A percentile compares a stretch with the other conserved stretches of the same genome.
These are phyloP conservation scores for Neurospora sp. DNA, from an alignment of 495 filamentous ascomycete genomes.

Conservation along the genomic window DNA sequence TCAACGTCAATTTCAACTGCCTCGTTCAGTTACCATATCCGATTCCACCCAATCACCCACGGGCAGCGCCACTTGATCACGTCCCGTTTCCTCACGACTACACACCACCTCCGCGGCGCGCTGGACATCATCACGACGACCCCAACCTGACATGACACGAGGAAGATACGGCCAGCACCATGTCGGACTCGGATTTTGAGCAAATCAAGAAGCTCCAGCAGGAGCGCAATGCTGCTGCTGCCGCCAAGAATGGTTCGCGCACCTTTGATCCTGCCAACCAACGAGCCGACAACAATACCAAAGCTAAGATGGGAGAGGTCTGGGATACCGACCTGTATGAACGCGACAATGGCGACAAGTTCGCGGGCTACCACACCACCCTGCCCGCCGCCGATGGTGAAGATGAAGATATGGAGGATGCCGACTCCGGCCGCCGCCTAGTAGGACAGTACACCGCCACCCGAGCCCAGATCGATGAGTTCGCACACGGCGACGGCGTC, in stretches of 20 bases:
- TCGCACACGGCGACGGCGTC: conserved; percentile 71
- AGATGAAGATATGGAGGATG: conserved; percentile 74
- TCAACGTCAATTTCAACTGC: neutral
- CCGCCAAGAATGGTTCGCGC: conserved; percentile 76
- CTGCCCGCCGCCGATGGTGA: conserved; percentile 77
- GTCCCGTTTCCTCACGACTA: neutral
- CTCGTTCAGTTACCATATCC: neutral
- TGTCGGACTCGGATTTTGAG: conserved; percentile 71
- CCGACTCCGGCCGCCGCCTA: conserved; percentile 61
- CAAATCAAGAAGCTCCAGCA: conserved; percentile 72
- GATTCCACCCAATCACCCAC: neutral
- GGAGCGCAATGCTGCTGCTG: conserved; percentile 82
- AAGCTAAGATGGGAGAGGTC: conserved; percentile 87
- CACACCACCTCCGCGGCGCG: neutral
- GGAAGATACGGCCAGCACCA: conserved; percentile 20
- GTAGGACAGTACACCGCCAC: conserved; percentile 97
- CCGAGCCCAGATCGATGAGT: conserved; percentile 84
- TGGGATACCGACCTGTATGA: conserved; percentile 94
- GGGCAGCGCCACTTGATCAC: neutral
- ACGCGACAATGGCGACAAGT: conserved; percentile 62
- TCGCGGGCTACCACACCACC: conserved; percentile 79
- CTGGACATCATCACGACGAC: neutral
- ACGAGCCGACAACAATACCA: conserved; percentile 82
- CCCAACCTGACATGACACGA: neutral
- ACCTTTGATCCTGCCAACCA: conserved; percentile 79